These are phyloP conservation scores for Mycogone perniciosa DNA, from an alignment of 2,329 filamentous ascomycete species.

Conservation along the genomic window DNA sequence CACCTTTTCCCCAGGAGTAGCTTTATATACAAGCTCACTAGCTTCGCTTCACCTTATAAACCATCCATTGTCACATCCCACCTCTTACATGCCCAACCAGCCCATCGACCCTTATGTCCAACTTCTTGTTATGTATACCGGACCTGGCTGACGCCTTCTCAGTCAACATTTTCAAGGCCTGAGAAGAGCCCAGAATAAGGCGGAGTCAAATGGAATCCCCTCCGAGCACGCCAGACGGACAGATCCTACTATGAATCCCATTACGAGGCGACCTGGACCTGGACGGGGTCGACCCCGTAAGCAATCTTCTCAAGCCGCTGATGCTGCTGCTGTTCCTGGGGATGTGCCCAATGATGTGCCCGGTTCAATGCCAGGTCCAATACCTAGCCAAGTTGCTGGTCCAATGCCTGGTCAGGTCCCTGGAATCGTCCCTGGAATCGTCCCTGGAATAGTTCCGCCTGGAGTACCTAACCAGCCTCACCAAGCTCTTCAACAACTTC, in stretches of 20 bases:
- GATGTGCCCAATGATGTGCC: slow-evolving; percentile 9
- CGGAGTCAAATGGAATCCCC: slow-evolving; percentile 33
- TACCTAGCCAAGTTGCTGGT: slow-evolving; percentile 1
- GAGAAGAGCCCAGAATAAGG: slow-evolving; percentile 48
- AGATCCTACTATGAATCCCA: slow-evolving; percentile 51
- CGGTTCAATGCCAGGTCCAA: slow-evolving; percentile 1
- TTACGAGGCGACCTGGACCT: slow-evolving; percentile 54
- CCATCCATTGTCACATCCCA: not conserved
- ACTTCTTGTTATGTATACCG: not conserved
- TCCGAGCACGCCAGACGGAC: slow-evolving; percentile 32
- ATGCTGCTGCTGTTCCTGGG: not conserved
- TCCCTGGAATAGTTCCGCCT: not conserved
- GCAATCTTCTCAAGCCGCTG: not conserved
- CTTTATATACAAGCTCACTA: not conserved
- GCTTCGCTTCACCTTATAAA: too few species aligned
- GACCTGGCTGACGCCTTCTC: slow-evolving; percentile 4
- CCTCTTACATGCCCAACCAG: not conserved
- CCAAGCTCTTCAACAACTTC: slow-evolving; percentile 12
- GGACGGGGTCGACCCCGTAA: slow-evolving; percentile 50
- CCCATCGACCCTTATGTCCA: too few species aligned
- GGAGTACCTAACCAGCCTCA: slow-evolving; percentile 13
- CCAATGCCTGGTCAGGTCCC: not conserved
- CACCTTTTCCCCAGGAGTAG: not conserved
- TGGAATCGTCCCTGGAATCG: slow-evolving; percentile 7
- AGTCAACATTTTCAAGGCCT: slow-evolving; percentile 59